Base-by-base conservation (phyloP, 768 basidiomycete genomes). In the Tricholoma furcatifolium region DNA sequence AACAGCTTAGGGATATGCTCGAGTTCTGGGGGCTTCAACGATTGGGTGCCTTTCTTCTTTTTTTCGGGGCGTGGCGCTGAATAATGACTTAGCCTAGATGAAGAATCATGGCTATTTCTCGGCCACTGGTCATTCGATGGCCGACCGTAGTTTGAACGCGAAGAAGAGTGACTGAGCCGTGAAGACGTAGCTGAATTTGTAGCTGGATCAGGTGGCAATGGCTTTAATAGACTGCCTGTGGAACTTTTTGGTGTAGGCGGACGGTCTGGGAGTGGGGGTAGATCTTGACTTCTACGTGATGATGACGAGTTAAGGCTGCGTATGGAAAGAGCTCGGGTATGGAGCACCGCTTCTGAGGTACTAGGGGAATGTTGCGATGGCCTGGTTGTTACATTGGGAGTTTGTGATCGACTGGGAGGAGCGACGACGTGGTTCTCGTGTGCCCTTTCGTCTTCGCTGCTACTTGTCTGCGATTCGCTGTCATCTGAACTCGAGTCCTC, bases 1-100 rank as follows among this genome's bases (percentile, higher is more conserved):
- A 97, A 72, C 18, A 99, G 67, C 54, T 83, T 77, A n/a, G 91
- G 88, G 47, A 98, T 82, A 62, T 87, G 79, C 43, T 75, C 71
- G 43, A 98, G 73, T 47, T 90, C 84, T 1, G 97, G 97, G 40
- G 88, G 85, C 58, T 83, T 80, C 40, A 89, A 67, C 7, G 72
- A 62, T 40, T 71, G 68, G 2, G 64, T 54, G 20, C 67, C 65
- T 56, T 74, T 87, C 66, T 71, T 70, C 52, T 71, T 74, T 60
- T 62, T 70, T 43, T 27, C 51, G 30, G 24, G 18, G 17, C 46
- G 51, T 20, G 47, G 23, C 39, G 43, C n/a, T 2, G 49, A 40
- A 4, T 56, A 50, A 34, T 51, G 49, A 12, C 40, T 49, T 18
- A 2, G 9, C 30, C 50, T 47, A 3, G 43, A 52, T 27, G 38